Conservation (phyloP, 1,139 yeast genomes). For the Hansenula lynferdii region DNA sequence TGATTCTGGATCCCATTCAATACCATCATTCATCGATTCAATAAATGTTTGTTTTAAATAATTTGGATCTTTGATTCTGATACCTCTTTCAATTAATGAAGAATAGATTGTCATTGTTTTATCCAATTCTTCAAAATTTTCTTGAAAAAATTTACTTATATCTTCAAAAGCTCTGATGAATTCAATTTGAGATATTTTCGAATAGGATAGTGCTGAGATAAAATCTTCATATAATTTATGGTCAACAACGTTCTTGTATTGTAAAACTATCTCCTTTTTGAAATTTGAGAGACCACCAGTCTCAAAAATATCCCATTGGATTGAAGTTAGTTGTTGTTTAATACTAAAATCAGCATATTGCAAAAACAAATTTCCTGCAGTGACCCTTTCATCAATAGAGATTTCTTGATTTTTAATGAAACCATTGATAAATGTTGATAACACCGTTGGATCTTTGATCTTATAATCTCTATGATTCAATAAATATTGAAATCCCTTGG, state of each 20-base stretch:
- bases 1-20: slow-evolving; percentile 32
- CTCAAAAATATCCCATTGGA: not conserved
- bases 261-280: not conserved
- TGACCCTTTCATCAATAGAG: not conserved
- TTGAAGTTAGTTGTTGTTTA: too few relatives aligned
- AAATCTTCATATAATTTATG: not conserved
- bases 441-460: not conserved
- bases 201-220: not conserved
- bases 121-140: slow-evolving; percentile 6
- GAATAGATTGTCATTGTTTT: slow-evolving; percentile 24
- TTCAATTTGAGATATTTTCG: not conserved
- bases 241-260: not conserved
- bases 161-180: not conserved
- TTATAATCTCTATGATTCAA: not conserved
- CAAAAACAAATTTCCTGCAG: not conserved
- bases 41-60: slow-evolving; percentile 31
- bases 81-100: slow-evolving; percentile 21
- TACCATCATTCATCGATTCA: slow-evolving; percentile 31
- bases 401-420: not conserved
- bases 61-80: slow-evolving; percentile 20
- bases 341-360: not conserved
- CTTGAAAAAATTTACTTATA: not conserved
- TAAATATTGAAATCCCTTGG: not conserved
- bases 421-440: not conserved
- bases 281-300: not conserved